Evolutionary conservation across 2,329 filamentous ascomycete genomes (phyloP), one percentile per base, ranked within the genome.

Genomic region (Cyphellophora europaea): DNA sequence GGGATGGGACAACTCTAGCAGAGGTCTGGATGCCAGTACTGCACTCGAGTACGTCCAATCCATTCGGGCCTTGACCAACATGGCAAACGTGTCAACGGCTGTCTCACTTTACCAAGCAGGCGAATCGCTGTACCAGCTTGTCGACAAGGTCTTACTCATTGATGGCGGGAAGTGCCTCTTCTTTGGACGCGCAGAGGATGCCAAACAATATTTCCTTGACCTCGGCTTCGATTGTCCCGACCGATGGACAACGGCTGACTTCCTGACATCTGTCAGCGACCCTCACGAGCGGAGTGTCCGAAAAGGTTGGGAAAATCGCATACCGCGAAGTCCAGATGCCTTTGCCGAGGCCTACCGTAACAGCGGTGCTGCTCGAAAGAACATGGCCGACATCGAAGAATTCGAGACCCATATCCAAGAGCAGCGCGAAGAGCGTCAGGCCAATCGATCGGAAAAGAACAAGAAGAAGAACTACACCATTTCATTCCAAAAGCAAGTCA

Each of bases 1-100:
- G 53, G 80, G 77, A 41, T 91, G 84, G 83, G 85, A 82, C 41
- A 85, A 85, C 45, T 77, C 71, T 15, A 88, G 82, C 0, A 68
- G 73, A 33, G 83, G 83, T 8, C 65, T 89, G 1, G 83, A 88
- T 54, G 77, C 78, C 0, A 76, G 76, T 5, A 86, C 79, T 0
- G 82, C 82, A 0, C 58, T 85, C 25, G 79, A 84, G 48, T 88
- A 86, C 41, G 77, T 82, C 4, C 69, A 79, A 45, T 72, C 75
- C 11, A 59, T 88, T 17, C 66, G 80, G 11, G 66, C 76, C 12
- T 63, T 77, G 0, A 77, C 79, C 1, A 76, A 84, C 43, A 69
- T 84, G 45, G 67, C 71, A 1, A 62, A 71, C 11, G 71, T 71
- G 1, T 71, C 79, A 1, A 75, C 77, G 1, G 63, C 72, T 1